Percentiles rank a stretch among this genome's conserved stretches.
Evolutionary conservation across 495 filamentous ascomycete genomes (phyloP).

Genomic region (Cercophora scortea): DNA sequence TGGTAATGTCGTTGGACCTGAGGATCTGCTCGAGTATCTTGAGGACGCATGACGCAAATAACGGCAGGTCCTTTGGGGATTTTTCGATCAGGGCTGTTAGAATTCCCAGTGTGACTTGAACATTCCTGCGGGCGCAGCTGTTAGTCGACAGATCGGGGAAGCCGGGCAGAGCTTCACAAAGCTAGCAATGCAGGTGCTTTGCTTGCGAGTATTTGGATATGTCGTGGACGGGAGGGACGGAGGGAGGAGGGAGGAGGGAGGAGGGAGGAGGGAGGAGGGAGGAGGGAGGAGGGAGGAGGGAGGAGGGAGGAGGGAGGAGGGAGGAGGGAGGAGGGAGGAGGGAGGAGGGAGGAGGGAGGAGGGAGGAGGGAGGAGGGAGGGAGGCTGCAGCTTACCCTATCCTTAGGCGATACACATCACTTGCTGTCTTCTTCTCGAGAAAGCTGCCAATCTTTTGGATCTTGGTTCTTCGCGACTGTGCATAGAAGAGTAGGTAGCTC

Average conservation of each 20-base stretch:
- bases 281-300: neutral
- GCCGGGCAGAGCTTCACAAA: no score
- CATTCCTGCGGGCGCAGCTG: slow-evolving; percentile 52
- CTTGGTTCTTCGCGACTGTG: slow-evolving; percentile 84
- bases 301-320: neutral
- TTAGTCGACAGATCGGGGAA: no score
- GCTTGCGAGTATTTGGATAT: no score
- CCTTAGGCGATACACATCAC: slow-evolving; percentile 73
- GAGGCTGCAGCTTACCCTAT: slow-evolving; percentile 56
- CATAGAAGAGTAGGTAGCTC: slow-evolving; percentile 92
- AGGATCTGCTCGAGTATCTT: slow-evolving; percentile 71
- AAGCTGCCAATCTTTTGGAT: slow-evolving; percentile 89
- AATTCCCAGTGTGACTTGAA: slow-evolving; percentile 88
- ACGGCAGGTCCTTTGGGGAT: slow-evolving; percentile 76
- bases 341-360: neutral
- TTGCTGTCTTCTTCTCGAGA: slow-evolving; percentile 80
- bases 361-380: neutral
- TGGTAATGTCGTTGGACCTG: slow-evolving; percentile 70
- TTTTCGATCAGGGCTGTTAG: slow-evolving; percentile 85
- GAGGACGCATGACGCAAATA: slow-evolving; percentile 75
- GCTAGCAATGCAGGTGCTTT: neutral
- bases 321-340: neutral
- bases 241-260: neutral
- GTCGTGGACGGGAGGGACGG: neutral
- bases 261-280: neutral